Evolutionary conservation across 2,329 filamentous ascomycete genomes (phyloP).

Genomic region (Pezicula radicicola): DNA sequence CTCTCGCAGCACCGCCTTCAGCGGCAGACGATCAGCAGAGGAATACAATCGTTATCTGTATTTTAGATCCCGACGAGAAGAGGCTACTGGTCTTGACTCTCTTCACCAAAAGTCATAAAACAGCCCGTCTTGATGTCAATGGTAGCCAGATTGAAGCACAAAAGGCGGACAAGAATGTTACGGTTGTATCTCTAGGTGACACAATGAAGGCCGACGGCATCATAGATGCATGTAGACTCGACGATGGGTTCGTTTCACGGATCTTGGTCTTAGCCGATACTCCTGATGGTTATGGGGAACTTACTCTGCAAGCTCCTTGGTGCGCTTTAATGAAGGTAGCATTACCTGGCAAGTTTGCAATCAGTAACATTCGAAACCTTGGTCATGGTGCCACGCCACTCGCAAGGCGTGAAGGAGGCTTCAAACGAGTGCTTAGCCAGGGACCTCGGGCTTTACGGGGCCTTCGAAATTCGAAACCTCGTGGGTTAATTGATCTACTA

Average conservation of each 20-base stretch:
- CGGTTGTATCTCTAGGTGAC: constrained; percentile 21
- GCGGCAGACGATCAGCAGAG: constrained; percentile 50
- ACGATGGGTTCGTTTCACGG: constrained; percentile 63
- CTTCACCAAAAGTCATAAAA: constrained; percentile 38
- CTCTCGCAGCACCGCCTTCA: constrained; percentile 58
- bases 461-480: constrained; percentile 54
- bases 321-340: constrained; percentile 65
- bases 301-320: constrained; percentile 76
- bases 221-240: constrained; percentile 69
- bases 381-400: constrained; percentile 51
- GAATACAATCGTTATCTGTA: constrained; percentile 60
- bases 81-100: constrained; percentile 66
- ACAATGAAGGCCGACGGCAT: constrained; percentile 56
- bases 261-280: constrained; percentile 69
- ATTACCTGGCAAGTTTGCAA: constrained; percentile 53
- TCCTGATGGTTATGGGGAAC: constrained; percentile 58
- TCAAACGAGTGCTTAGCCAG: constrained; percentile 40
- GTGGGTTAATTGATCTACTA: constrained; percentile 63
- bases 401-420: constrained; percentile 49
- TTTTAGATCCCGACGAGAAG: constrained; percentile 67
- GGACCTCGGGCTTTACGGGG: constrained; percentile 34
- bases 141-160: constrained; percentile 12
- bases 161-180: constrained; percentile 29
- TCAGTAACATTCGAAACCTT: constrained; percentile 58
- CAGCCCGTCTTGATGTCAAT: constrained; percentile 6